Evolutionary conservation across 2,329 filamentous ascomycete species (phyloP).

Genomic region (Drechslera avenae): DNA sequence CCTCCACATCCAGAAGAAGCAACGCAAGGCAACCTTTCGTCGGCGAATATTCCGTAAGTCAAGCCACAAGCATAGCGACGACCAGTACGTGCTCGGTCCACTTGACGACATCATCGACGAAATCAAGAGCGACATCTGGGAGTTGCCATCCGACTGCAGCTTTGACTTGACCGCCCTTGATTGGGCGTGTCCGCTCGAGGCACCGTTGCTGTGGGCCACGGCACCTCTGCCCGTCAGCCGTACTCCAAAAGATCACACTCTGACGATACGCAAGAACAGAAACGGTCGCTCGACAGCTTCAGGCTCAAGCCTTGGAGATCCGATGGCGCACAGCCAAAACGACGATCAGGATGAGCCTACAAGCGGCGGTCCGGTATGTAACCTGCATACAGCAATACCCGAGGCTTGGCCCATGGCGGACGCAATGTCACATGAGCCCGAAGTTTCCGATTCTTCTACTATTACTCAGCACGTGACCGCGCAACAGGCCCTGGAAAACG

Average conservation of each 20-base stretch:
- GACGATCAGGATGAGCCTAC: constrained; percentile 16
- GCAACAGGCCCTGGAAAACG: constrained; percentile 16
- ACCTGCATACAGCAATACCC: background rate
- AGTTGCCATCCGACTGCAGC: constrained; percentile 20
- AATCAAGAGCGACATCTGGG: constrained; percentile 39
- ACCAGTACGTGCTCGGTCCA: constrained; percentile 25
- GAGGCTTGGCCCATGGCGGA: constrained; percentile 24
- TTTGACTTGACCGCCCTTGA: constrained; percentile 17
- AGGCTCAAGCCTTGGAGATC: constrained; percentile 27
- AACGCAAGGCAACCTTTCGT: constrained; percentile 34
- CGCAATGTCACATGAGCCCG: background rate
- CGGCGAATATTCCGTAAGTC: constrained; percentile 33
- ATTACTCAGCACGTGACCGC: constrained; percentile 10
- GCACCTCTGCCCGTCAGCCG: constrained; percentile 39
- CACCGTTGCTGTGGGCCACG: constrained; percentile 27
- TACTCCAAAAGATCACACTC: constrained; percentile 36
- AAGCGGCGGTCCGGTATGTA: constrained; percentile 9
- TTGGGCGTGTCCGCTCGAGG: constrained; percentile 25
- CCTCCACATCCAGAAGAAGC: constrained; percentile 38
- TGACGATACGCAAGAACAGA: constrained; percentile 42
- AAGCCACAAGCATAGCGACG: constrained; percentile 9
- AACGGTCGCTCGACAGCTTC: constrained; percentile 39
- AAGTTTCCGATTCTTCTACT: background rate
- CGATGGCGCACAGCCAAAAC: constrained; percentile 19
- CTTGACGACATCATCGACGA: constrained; percentile 45